These are phyloP conservation scores for Carallia brachiata DNA, from an alignment of 345 rosid genomes.

Conservation along the genomic window DNA sequence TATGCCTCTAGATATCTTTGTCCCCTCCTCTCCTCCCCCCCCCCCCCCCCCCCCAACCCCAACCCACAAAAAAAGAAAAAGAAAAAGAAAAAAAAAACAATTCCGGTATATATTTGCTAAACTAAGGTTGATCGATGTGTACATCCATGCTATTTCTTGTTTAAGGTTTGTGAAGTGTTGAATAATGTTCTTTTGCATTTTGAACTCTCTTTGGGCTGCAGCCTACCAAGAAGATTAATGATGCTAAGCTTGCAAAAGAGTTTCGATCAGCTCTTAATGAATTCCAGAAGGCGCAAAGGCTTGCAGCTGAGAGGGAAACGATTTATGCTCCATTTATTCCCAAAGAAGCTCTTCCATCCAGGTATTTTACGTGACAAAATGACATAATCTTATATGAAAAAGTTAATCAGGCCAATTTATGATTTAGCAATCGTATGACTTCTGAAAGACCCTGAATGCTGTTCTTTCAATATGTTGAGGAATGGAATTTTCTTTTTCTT, in stretches of 20 bases:
- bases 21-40: background rate
- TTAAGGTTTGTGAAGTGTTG: background rate
- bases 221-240: constrained; percentile 65
- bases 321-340: constrained; percentile 49
- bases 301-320: constrained; percentile 71
- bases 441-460: too few species aligned
- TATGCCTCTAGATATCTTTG: background rate
- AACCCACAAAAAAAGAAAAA: too few species aligned
- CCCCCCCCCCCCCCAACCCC: too few species aligned
- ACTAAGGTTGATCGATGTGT: background rate
- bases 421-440: too few species aligned
- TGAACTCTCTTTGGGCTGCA: constrained; percentile 26
- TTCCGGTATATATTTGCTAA: too few species aligned
- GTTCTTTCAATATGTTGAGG: too few species aligned
- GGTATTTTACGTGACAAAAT: constrained; percentile 29
- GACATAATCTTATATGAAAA: too few species aligned
- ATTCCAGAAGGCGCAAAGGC: constrained; percentile 74
- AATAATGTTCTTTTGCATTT: background rate
- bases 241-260: constrained; percentile 79
- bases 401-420: too few species aligned
- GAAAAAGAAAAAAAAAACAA: too few species aligned
- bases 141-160: background rate
- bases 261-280: constrained; percentile 61
- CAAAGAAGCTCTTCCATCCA: constrained; percentile 46
- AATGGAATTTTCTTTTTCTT: too few species aligned